Base-by-base conservation (phyloP, 148 eudicot genomes). In the Silene uniflora region DNA sequence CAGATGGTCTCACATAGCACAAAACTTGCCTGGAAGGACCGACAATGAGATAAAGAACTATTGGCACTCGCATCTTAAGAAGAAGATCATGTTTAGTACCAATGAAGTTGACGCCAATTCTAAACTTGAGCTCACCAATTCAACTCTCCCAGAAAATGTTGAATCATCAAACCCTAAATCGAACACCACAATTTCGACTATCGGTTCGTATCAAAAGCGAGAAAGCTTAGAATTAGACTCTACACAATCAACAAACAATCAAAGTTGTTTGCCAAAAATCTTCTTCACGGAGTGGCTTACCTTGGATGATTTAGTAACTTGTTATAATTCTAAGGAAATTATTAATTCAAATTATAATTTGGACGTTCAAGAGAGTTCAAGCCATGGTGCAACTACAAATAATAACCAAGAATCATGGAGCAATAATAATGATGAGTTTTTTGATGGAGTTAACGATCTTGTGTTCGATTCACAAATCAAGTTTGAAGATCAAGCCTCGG, bases 1-100 rank as follows among this genome's bases (percentile, higher is more conserved):
- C 65, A 92, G 97, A 85, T 92, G 97, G 97, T 88, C 94, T 74
- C 91, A 87, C 16, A 92, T 92, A 78, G 91, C 97, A 54, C 86
- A 84, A 56, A 86, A 84, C 25, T 79, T 92, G 52, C 89, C 94
- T 0, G 97, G 97, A 77, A 86, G 97, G 69, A 92, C 97, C 0
- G 97, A 92, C 21, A 92, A 92, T 8, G 97, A 92, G 81, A 90
- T 92, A 47, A 92, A 92, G 77, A 92, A 92, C 74, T 73, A 80
- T 46, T 92, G 97, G 97, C 94, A 90, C 80, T 86, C 92, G 19
- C 83, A 81, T 56, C 82, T 92, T 1, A 92, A 90, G 84, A 92
- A 89, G 80, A 87, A 78, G 76, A 16, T 77, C 5, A 32, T 32
- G 77, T 25, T 64, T 64, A 54, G 65, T 11, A 76, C 69, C 6